Conservation (phyloP, 2,329 filamentous ascomycete species). For the Pseudogymnoascus sp. region DNA sequence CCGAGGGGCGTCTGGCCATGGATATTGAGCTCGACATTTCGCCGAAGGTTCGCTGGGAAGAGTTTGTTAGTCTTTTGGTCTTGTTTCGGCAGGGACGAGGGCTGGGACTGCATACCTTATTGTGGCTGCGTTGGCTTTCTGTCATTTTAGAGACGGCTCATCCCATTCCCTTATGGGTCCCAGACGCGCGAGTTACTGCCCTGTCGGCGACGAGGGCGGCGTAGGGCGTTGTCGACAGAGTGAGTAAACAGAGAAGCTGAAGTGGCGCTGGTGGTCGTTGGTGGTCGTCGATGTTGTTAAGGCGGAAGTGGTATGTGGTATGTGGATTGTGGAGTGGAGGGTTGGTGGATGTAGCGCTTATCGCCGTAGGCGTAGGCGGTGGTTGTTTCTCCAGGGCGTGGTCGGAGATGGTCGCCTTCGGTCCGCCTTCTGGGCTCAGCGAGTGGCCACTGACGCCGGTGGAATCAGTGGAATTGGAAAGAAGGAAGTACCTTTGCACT, state of each 20-base stretch:
- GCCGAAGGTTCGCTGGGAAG: not conserved
- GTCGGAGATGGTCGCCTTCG: constrained; percentile 5
- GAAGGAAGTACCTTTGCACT: not conserved
- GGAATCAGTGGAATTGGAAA: not conserved
- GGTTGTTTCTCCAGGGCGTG: constrained; percentile 1
- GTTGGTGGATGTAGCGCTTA: not conserved
- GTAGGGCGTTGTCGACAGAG: not conserved
- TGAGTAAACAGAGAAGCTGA: not conserved
- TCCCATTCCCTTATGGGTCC: constrained; percentile 1
- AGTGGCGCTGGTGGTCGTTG: not conserved
- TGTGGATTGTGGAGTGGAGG: not conserved
- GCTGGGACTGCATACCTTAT: not conserved
- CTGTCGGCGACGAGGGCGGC: not conserved
- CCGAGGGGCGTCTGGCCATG: not conserved
- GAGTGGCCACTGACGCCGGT: constrained; percentile 1
- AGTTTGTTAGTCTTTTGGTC: not conserved
- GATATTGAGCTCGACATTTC: constrained; percentile 7
- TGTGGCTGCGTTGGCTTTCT: constrained; percentile 2
- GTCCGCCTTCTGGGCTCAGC: not conserved
- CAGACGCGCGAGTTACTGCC: not conserved
- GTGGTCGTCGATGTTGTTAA: not conserved
- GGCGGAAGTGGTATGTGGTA: not conserved
- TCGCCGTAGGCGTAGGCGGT: constrained; percentile 4
- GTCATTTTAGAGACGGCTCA: constrained; percentile 1
- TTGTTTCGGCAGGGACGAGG: not conserved